Conservation (phyloP, 2,329 filamentous ascomycete species). For the Gliomastix tumulicola region DNA sequence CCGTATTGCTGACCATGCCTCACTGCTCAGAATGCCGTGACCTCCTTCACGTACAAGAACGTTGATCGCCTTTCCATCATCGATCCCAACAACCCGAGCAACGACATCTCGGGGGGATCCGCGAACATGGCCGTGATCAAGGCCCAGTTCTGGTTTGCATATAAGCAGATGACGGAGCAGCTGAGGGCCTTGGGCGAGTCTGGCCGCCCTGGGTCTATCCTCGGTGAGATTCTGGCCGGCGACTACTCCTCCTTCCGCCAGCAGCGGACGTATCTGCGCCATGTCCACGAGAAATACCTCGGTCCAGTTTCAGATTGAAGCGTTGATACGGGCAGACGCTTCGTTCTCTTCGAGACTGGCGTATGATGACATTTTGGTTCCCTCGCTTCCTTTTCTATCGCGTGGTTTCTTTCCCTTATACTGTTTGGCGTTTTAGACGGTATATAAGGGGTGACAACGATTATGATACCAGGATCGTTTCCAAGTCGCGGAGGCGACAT, state of each 20-base stretch:
- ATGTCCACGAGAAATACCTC: constrained; percentile 37
- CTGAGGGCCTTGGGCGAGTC: constrained; percentile 28
- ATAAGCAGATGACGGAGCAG: constrained; percentile 9
- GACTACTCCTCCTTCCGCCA: constrained; percentile 69
- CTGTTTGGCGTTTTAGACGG: not conserved
- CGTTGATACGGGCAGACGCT: too few species aligned
- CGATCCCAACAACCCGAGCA: constrained; percentile 77
- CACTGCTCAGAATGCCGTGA: constrained; percentile 31
- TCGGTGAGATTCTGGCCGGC: constrained; percentile 66
- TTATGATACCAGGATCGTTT: not conserved
- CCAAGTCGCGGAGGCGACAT: too few species aligned
- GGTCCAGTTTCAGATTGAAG: constrained; percentile 21
- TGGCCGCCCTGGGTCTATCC: constrained; percentile 35
- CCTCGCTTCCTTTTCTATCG: not conserved
- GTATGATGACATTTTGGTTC: not conserved
- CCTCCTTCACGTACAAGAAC: constrained; percentile 48
- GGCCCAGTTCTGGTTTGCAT: constrained; percentile 59
- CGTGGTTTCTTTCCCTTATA: not conserved
- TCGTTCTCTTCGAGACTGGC: constrained; percentile 2
- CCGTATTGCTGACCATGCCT: constrained; percentile 2
- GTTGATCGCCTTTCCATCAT: constrained; percentile 73
- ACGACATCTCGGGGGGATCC: constrained; percentile 89
- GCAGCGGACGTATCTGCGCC: constrained; percentile 58
- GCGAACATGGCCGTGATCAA: constrained; percentile 62
- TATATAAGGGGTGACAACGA: not conserved